These are phyloP conservation scores for Colletotrichum sojae DNA, from an alignment of 2,329 filamentous ascomycete species.

Conservation along the genomic window DNA sequence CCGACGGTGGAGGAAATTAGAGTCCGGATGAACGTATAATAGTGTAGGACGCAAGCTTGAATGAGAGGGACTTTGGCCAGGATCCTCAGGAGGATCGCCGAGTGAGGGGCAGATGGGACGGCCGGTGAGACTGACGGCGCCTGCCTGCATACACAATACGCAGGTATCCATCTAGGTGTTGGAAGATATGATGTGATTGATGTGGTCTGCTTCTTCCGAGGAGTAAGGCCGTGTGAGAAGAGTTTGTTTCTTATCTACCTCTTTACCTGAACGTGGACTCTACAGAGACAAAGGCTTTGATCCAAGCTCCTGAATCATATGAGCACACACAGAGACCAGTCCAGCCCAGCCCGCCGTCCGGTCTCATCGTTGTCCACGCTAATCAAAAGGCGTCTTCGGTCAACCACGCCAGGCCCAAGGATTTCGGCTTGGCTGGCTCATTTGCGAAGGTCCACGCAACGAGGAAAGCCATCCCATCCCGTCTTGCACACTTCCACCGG, in stretches of 20 bases:
- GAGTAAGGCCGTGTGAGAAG: background rate
- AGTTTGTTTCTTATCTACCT: background rate
- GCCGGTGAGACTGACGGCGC: conserved; percentile 21
- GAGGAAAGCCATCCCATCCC: background rate
- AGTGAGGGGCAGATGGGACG: background rate
- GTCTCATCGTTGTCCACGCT: background rate
- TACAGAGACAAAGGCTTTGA: background rate
- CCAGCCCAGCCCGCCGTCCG: conserved; percentile 12
- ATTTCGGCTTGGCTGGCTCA: background rate
- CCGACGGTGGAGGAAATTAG: conserved; percentile 14
- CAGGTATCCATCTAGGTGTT: background rate
- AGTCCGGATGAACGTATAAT: conserved; percentile 16
- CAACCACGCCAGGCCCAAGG: background rate
- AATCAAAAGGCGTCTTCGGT: background rate
- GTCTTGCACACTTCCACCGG: background rate
- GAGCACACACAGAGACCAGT: background rate
- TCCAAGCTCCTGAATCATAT: background rate
- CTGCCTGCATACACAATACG: conserved; percentile 15
- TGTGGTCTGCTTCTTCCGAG: background rate
- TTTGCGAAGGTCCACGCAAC: conserved; percentile 1
- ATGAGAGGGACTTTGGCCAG: too few species aligned
- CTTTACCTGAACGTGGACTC: background rate
- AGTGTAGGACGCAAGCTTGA: background rate
- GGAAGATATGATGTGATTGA: background rate
- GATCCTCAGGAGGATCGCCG: background rate